Evolutionary conservation across 192 early-diverging fungal species (phyloP), one percentile per base, ranked within the genome.

Genomic region (Coemansia sp.): DNA sequence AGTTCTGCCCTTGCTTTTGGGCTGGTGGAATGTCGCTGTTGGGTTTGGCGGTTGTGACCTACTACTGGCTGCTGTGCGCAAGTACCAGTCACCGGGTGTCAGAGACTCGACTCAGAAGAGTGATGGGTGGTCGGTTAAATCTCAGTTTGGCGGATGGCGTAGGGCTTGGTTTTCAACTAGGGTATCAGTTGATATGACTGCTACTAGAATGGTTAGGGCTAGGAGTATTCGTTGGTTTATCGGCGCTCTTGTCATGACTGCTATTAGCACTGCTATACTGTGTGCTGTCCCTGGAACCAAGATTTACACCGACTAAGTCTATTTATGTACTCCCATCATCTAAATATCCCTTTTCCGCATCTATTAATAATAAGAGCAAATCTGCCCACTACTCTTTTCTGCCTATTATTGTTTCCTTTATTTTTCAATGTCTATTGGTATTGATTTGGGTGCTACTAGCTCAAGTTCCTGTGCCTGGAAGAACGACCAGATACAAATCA

Each of bases 401-500:
- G 2, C 27, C 27, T 27, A 27, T 27, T 27, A 27, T 27, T 27
- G 27, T 27, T 27, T 27, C 27, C 27, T 27, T 2, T 27, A 27
- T 27, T 27, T 27, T 24, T 10, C n/a, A 1, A 78, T 75, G 65
- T 71, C 82, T 70, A 62, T 89, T 72, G 88, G 88, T 72, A 87
- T 89, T 65, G 88, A 89, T 75, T 66, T 86, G 53, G 84, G 84
- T 29, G 77, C 84, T 62, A 86, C 78, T 68, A 80, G 81, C 79
- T 85, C 86, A 15, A 83, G 83, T 72, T 80, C 85, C 34, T 83
- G 76, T 45, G 87, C 91, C 61, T 89, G 87, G 87, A 83, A 90
- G 74, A 86, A 88, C 69, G 89, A 88, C 64, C 85, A 87, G 64
- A 93, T 95, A 65, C 93, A 96, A 81, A 95, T 96, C 75, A 95